Evolutionary conservation across 257 asterid species (phyloP), one percentile per base, ranked within the genome.

Genomic region (Ligustrum vulgare): DNA sequence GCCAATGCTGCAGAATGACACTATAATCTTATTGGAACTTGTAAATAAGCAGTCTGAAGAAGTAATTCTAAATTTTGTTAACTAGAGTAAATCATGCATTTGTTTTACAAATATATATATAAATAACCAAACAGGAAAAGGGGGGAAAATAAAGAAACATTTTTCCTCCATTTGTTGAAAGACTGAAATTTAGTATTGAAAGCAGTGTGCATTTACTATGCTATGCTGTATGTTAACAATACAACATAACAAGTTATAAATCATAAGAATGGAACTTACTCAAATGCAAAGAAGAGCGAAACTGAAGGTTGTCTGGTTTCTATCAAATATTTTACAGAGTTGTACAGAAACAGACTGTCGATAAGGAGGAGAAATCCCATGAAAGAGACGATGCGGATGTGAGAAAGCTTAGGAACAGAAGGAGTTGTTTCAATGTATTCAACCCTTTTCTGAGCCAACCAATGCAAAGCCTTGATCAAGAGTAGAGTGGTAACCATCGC

Each of bases 381-480:
- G 83, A 94, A 94, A 67, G 99, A 92, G 25, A 91, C 91, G 12
- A 92, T 94, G 71, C 98, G 92, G 77, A 84, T 65, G 76, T 94
- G 98, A 72, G 99, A 87, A 72, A 87, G 77, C 83, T 77, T 79
- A 37, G 98, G 84, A 69, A 94, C 93, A 36, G 98, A 76, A 8
- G 98, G 96, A 75, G 99, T 94, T 9, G 98, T 94, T 78, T 94
- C 98, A 68, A 94, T 94, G 88, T 92, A 92, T 70, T 94, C 99
- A 37, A 94, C 97, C 80, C 99, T 87, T 89, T 94, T 94, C 75
- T 94, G 99, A 74, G 96, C 98, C 91, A 94, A 83, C 99, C 99
- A 94, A 81, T 94, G 99, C 93, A 94, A 84, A 70, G 97, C 91
- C 84, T 94, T 94, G 79, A 94, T 89, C 85, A 94, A 85, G 74